These are phyloP conservation scores for Debaryomyces sp. DNA, from an alignment of 1,139 yeast species.

Conservation along the genomic window DNA sequence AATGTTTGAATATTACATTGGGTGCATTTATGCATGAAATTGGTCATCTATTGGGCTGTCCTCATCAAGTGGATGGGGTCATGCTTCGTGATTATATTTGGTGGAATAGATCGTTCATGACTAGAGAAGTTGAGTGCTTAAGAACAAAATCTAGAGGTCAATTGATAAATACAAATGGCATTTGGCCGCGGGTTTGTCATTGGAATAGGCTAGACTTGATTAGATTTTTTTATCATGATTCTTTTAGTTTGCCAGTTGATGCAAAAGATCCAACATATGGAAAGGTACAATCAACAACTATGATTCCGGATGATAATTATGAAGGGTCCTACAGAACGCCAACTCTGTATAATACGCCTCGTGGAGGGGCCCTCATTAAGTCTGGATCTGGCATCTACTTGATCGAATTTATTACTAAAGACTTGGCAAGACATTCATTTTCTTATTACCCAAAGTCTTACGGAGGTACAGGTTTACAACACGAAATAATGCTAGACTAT, in stretches of 20 bases:
- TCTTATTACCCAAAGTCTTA: slow-evolving; percentile 59
- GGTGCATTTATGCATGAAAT: slow-evolving; percentile 97
- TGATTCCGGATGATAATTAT: slow-evolving; percentile 21
- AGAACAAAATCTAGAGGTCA: slow-evolving; percentile 48
- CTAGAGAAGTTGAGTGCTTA: slow-evolving; percentile 63
- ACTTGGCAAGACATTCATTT: slow-evolving; percentile 62
- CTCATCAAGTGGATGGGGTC: slow-evolving; percentile 87
- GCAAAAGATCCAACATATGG: slow-evolving; percentile 22
- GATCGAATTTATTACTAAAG: slow-evolving; percentile 66
- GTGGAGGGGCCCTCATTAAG: slow-evolving; percentile 49
- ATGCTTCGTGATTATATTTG: slow-evolving; percentile 86
- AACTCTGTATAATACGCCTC: slow-evolving; percentile 27
- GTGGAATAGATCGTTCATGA: slow-evolving; percentile 80
- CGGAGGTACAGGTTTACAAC: slow-evolving; percentile 64
- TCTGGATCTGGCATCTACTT: slow-evolving; percentile 71
- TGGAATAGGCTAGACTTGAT: slow-evolving; percentile 86
- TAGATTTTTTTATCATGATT: slow-evolving; percentile 79
- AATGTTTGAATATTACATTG: slow-evolving; percentile 78
- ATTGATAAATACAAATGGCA: slow-evolving; percentile 57
- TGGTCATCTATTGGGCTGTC: slow-evolving; percentile 89
- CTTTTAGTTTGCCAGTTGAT: slow-evolving; percentile 75
- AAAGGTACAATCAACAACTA: slow-evolving; percentile 31
- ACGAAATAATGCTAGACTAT: slow-evolving; percentile 52
- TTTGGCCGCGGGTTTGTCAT: slow-evolving; percentile 56
- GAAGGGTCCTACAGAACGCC: slow-evolving; percentile 26